Evolutionary conservation across 345 rosid species (phyloP).

Genomic region (Combretum micranthum): DNA sequence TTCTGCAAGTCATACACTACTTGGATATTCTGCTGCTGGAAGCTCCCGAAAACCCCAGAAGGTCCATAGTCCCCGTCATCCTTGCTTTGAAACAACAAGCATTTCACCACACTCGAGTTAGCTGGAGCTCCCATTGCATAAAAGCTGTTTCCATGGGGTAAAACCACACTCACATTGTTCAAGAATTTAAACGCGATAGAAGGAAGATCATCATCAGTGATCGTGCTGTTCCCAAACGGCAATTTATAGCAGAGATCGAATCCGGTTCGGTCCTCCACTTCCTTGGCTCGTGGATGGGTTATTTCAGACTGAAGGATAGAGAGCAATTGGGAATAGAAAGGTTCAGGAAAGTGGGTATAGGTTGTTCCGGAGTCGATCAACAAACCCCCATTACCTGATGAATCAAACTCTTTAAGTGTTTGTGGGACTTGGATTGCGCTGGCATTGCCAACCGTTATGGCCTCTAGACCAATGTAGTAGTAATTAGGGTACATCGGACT

Average conservation of each 20-base stretch:
- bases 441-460: slow-evolving; percentile 42
- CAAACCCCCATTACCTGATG: slow-evolving; percentile 74
- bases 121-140: slow-evolving; percentile 70
- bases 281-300: slow-evolving; percentile 52
- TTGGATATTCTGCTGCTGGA: slow-evolving; percentile 75
- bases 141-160: slow-evolving; percentile 55
- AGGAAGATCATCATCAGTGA: slow-evolving; percentile 31
- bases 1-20: slow-evolving; percentile 76
- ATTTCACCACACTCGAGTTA: slow-evolving; percentile 58
- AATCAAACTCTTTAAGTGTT: slow-evolving; percentile 57
- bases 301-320: slow-evolving; percentile 33
- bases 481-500: slow-evolving; percentile 58
- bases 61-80: slow-evolving; percentile 67
- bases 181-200: slow-evolving; percentile 58
- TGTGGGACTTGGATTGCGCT: slow-evolving; percentile 33
- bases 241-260: slow-evolving; percentile 75
- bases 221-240: slow-evolving; percentile 50
- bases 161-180: slow-evolving; percentile 57
- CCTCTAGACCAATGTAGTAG: slow-evolving; percentile 67
- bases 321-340: slow-evolving; percentile 59
- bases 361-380: slow-evolving; percentile 84
- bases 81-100: slow-evolving; percentile 66
- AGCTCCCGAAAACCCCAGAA: slow-evolving; percentile 72
- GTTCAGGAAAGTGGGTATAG: slow-evolving; percentile 70
- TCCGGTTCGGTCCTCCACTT: slow-evolving; percentile 45